Evolutionary conservation across 75 land plant species (phyloP), one percentile per base, ranked within the genome.

Genomic region (Gnetum montanum): DNA sequence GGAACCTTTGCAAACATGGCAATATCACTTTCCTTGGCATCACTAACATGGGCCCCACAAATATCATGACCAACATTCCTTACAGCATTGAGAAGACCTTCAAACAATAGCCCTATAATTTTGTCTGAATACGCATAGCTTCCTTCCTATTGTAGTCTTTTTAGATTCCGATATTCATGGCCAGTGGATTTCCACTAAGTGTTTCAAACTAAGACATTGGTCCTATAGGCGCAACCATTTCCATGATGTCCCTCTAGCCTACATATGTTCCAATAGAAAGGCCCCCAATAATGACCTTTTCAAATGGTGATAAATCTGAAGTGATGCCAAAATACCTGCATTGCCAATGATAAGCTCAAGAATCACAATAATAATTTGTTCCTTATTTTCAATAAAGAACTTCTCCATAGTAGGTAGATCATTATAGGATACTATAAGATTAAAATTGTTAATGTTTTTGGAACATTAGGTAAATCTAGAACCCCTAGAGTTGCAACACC

Each of bases 171-270:
- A 27, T 82, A 88, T n/a, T 85, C 90, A 43, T 94, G 88, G 31
- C 61, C 61, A 5, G 95, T 95, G 4, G 86, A 67, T 95, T 95
- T 36, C 99, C 99, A 68, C 99, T 95, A 31, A 95, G 58, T 35
- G 99, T 95, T 26, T 96, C 99, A 22, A 96, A 96, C 72, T 15
- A 92, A 96, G 11, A 96, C 99, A 96, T 88, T 27, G 99, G 99
- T 31, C 96, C 99, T 40, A 95, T 96, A 96, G 90, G 83, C 71
- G 83, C n/a, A n/a, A n/a, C n/a, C n/a, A n/a, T n/a, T n/a, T n/a
- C 78, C 99, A 95, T 95, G 16, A 95, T 85, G 27, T 90, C 88
- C 57, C 74, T 78, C 59, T 73, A 75, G 49, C 99, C n/a, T n/a
- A n/a, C n/a, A n/a, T n/a, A n/a, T n/a, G n/a, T 97, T 48, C 99